Base-by-base conservation (phyloP, 1,139 yeast species). In the Blastobotrys arbuscula region DNA sequence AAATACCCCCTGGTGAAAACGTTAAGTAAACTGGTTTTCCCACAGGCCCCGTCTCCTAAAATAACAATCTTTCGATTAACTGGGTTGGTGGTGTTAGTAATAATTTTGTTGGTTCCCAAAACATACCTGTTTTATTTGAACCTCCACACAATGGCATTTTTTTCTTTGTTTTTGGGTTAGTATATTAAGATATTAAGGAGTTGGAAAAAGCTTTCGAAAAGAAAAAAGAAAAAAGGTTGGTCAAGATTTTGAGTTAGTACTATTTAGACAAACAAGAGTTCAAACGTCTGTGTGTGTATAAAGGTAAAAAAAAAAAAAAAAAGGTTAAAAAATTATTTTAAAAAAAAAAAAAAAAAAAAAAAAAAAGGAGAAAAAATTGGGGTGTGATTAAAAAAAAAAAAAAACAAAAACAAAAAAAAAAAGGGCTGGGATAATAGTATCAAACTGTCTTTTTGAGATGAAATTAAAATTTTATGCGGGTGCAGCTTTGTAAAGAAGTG, bases 41-140 rank as follows among this genome's bases (percentile, higher is more conserved):
- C 94, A 68, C 92, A 84, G 9, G 97, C 97, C 79, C 98, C 98
- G 69, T 92, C 98, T 44, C 98, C 98, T 42, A 92, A 75, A 57
- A 92, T 92, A 59, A 92, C 98, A 53, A 92, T 89, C 66, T 92
- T 92, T 59, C 97, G 84, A 67, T 87, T 89, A 57, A 88, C 79
- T 66, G 16, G 18, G 8, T 21, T 64, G 19, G 44, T 13, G 44
- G 46, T 39, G 50, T 37, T 39, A 18, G 34, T 19, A 2, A 16
- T 21, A 8, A 19, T 15, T 13, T 16, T 2, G 26, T 41, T 16
- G 15, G 13, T 15, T 46, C 8, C 8, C 37, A 6, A 20, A 24
- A 53, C 59, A 38, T 50, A 55, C 59, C 53, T 28, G 88, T 80
- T 63, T 81, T 81, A 55, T 77, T 79, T 46, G 81, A 66, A 51